Evolutionary conservation across 176 grass and related monocot genomes (phyloP).

Genomic region (Aechmea fasciata): DNA sequence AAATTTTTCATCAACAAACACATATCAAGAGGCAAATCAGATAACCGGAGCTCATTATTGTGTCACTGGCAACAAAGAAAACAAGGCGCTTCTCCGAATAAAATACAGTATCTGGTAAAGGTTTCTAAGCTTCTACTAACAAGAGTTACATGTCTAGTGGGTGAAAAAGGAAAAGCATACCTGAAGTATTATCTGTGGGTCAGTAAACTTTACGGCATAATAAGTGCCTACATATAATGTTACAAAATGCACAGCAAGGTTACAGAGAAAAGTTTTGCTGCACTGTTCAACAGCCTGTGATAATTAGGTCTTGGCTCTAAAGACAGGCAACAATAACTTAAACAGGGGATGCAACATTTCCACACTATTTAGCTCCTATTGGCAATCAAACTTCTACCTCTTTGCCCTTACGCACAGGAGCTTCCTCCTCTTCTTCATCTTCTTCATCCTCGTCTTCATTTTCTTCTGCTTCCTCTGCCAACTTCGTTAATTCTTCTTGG

Average conservation of each 20-base stretch:
- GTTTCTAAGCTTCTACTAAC: no score
- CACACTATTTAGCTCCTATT: neutral
- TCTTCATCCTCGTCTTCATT: conserved; percentile 34
- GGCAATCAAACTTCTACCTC: neutral
- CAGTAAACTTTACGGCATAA: no score
- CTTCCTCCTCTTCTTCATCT: conserved; percentile 20
- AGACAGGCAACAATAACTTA: neutral
- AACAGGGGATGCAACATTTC: neutral
- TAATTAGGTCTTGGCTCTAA: neutral
- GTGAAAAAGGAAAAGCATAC: no score
- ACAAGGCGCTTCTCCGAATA: no score
- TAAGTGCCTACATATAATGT: neutral
- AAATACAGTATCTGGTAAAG: no score
- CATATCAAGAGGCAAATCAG: no score
- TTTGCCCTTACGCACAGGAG: neutral
- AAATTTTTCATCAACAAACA: no score
- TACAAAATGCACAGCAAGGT: neutral
- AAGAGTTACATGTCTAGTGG: no score
- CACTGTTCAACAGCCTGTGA: neutral
- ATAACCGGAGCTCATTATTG: no score
- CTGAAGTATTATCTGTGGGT: no score
- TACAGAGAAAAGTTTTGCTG: neutral
- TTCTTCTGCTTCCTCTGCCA: conserved; percentile 35
- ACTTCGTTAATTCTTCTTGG: conserved; percentile 40
- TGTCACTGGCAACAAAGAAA: no score